Percentiles rank a stretch among this genome's conserved stretches.
Conservation (phyloP, 225 moss, liverwort and hornwort species). For the Asterella californica region DNA sequence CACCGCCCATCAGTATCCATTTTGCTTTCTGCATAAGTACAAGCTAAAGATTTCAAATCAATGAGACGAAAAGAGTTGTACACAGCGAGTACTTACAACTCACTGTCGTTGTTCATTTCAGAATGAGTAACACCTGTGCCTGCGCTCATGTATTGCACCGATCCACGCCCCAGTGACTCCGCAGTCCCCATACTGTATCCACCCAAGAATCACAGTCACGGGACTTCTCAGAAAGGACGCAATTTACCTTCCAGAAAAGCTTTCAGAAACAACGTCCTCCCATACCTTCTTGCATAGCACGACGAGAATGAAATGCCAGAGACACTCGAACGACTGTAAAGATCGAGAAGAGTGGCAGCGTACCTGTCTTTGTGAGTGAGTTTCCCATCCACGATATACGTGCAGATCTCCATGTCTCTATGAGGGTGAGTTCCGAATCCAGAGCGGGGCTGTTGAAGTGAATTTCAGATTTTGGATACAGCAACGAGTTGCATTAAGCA, state of each 20-base stretch:
- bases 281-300: neutral
- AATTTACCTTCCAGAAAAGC: neutral
- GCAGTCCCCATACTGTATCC: slow-evolving; percentile 69
- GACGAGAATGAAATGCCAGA: neutral
- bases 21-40: neutral
- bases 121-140: slow-evolving; percentile 81
- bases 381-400: slow-evolving; percentile 74
- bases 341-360: neutral
- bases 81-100: slow-evolving; percentile 33
- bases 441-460: slow-evolving; percentile 51
- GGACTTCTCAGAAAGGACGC: too few relatives aligned
- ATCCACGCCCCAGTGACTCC: slow-evolving; percentile 71
- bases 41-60: neutral
- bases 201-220: neutral
- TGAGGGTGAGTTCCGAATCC: slow-evolving; percentile 88
- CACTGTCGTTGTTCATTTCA: slow-evolving; percentile 73
- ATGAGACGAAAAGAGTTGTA: neutral
- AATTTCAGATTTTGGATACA: neutral
- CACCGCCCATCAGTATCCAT: neutral
- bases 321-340: neutral
- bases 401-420: slow-evolving; percentile 93
- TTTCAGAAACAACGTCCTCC: neutral
- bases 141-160: slow-evolving; percentile 94
- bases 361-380: slow-evolving; percentile 94
- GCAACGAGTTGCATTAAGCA: neutral